Base-by-base conservation (phyloP, 1,139 yeast genomes). In the Scheffersomyces lignicola region DNA sequence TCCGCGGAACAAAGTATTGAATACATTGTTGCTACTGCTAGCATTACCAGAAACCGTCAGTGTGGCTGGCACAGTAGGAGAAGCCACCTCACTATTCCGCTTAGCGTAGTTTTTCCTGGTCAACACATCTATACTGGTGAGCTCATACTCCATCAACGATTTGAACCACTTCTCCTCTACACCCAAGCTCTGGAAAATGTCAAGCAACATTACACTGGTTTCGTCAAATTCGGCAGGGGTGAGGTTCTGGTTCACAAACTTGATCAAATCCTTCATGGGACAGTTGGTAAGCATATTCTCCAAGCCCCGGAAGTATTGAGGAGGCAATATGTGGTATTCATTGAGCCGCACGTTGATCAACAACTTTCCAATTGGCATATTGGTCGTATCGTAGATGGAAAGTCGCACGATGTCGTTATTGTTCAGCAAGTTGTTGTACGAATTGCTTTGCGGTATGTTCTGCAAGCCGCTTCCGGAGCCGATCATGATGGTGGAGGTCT, bases 1-100 rank as follows among this genome's bases (percentile, higher is more conserved):
- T 0, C 97, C 96, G 46, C 97, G 69, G 52, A 92, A 90, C 14
- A 92, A 58, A 0, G 95, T 80, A 48, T 85, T 85, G 54, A 78
- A 78, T 2, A 78, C 74, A 48, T 78, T 73, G 37, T 62, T 70
- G 7, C 52, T 44, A 18, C 51, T 38, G 12, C 42, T 26, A 12
- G 34, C 13, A 3, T 22, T 16, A 8, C 11, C 15, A 7, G 35
- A 25, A 8, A 25, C 33, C 9, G 39, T 26, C 16, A 34, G 33
- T 7, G 36, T 14, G 11, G 33, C 28, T 17, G 40, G 30, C n/a
- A 31, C 29, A 8, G 29, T 29, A 7, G 21, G 30, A 8, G 14
- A 5, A 7, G 5, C 5, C 4, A 23, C 36, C 7, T 44, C 52
- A 32, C 53, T 50, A 36, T 47, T 51, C 24, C 56, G 42, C 36